These are phyloP conservation scores for Suhomyces sp. DNA, from an alignment of 805 yeast species.

Conservation along the genomic window DNA sequence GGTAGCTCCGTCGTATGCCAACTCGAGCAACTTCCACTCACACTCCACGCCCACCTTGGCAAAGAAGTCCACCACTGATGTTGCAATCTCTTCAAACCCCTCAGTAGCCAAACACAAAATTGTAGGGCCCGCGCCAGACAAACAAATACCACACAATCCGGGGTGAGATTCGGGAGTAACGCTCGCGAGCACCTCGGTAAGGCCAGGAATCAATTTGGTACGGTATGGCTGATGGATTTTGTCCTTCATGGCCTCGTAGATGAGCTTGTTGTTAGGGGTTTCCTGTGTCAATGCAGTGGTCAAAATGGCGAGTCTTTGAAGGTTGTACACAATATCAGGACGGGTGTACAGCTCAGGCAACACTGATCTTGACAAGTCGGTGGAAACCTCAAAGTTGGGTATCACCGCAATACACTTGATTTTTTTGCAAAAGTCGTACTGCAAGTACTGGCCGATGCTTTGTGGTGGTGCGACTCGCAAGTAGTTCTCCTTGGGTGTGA, in stretches of 20 bases:
- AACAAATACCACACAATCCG: slow-evolving; percentile 89
- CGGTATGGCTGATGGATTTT: slow-evolving; percentile 97
- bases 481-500: slow-evolving; percentile 56
- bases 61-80: slow-evolving; percentile 69
- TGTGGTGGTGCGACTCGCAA: slow-evolving; percentile 59
- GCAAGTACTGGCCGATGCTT: slow-evolving; percentile 83
- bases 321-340: slow-evolving; percentile 83
- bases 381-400: slow-evolving; percentile 91
- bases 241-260: slow-evolving; percentile 95
- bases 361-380: slow-evolving; percentile 88
- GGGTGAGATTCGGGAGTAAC: slow-evolving; percentile 80
- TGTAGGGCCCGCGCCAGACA: slow-evolving; percentile 98
- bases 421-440: slow-evolving; percentile 76
- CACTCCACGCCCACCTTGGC: slow-evolving; percentile 64
- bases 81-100: slow-evolving; percentile 80
- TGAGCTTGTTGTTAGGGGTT: slow-evolving; percentile 77
- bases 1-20: slow-evolving; percentile 84
- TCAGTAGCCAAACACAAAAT: slow-evolving; percentile 89
- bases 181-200: slow-evolving; percentile 71
- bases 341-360: slow-evolving; percentile 77
- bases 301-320: slow-evolving; percentile 88
- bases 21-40: slow-evolving; percentile 77
- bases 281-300: slow-evolving; percentile 88
- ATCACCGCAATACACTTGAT: slow-evolving; percentile 88
- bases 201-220: slow-evolving; percentile 86